Conservation (phyloP, 495 filamentous ascomycete species). For the Aspergillus affinis region DNA sequence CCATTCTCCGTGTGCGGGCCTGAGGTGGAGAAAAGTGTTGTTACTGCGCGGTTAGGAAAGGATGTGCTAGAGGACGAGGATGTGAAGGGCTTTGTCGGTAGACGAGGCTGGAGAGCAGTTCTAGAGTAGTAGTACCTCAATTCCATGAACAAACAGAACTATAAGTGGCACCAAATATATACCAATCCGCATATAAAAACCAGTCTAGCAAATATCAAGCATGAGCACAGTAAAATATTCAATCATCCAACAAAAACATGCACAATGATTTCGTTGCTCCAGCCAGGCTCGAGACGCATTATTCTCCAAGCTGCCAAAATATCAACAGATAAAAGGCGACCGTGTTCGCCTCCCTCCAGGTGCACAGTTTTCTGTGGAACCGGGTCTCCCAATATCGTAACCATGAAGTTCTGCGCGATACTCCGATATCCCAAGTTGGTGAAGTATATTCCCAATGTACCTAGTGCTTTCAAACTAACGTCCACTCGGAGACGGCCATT, state of each 20-base stretch:
- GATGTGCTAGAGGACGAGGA: constrained; percentile 61
- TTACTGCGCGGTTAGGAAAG: constrained; percentile 56
- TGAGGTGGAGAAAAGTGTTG: constrained; percentile 58
- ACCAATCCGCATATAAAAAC: too few species aligned
- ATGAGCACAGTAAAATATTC: not conserved
- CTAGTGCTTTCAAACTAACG: constrained; percentile 75
- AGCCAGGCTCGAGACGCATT: constrained; percentile 67
- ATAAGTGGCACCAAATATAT: not conserved
- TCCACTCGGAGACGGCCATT: constrained; percentile 62
- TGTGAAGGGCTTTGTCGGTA: constrained; percentile 51
- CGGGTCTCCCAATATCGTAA: constrained; percentile 67
- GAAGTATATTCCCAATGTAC: constrained; percentile 69
- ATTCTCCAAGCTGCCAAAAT: constrained; percentile 75
- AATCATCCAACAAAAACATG: constrained; percentile 54
- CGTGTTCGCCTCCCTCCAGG: constrained; percentile 45
- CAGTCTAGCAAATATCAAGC: not conserved
- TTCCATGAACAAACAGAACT: not conserved
- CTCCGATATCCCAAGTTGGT: constrained; percentile 60
- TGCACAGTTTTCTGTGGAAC: constrained; percentile 69
- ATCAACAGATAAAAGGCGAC: constrained; percentile 73
- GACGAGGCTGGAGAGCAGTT: constrained; percentile 59
- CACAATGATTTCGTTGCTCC: constrained; percentile 81
- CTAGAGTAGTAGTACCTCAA: constrained; percentile 37
- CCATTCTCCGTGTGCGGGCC: constrained; percentile 60
- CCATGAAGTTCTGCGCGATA: constrained; percentile 69